These are phyloP conservation scores for Physaria fendleri DNA, from an alignment of 345 rosid species.

Conservation along the genomic window DNA sequence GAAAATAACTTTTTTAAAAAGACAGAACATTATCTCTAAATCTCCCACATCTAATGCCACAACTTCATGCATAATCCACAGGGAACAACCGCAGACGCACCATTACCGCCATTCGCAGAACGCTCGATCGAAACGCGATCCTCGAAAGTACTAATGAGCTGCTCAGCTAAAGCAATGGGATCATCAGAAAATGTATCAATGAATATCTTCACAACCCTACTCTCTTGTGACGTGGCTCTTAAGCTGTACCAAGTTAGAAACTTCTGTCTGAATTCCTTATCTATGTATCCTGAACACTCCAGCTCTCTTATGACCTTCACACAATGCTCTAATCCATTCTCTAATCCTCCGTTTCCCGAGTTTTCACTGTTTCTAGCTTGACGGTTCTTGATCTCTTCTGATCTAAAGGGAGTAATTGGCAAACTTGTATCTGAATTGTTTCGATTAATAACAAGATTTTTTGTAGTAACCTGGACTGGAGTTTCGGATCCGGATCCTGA, in stretches of 20 bases:
- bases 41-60: no score
- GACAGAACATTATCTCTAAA: no score
- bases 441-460: no score
- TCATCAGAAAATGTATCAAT: slow-evolving; percentile 53
- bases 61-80: no score
- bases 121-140: slow-evolving; percentile 43
- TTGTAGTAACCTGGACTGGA: no score
- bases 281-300: slow-evolving; percentile 60
- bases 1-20: no score
- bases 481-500: no score
- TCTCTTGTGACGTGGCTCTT: slow-evolving; percentile 63
- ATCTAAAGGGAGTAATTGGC: neutral
- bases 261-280: slow-evolving; percentile 70
- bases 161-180: slow-evolving; percentile 64
- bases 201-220: slow-evolving; percentile 58
- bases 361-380: no score
- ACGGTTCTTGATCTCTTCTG: neutral
- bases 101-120: neutral
- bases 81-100: no score
- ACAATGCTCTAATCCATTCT: no score
- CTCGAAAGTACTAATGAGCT: slow-evolving; percentile 70
- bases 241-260: slow-evolving; percentile 87
- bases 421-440: no score
- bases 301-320: slow-evolving; percentile 67
- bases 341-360: no score